Evolutionary conservation across 2,329 filamentous ascomycete genomes (phyloP).

Genomic region (Trichoderma sp.): DNA sequence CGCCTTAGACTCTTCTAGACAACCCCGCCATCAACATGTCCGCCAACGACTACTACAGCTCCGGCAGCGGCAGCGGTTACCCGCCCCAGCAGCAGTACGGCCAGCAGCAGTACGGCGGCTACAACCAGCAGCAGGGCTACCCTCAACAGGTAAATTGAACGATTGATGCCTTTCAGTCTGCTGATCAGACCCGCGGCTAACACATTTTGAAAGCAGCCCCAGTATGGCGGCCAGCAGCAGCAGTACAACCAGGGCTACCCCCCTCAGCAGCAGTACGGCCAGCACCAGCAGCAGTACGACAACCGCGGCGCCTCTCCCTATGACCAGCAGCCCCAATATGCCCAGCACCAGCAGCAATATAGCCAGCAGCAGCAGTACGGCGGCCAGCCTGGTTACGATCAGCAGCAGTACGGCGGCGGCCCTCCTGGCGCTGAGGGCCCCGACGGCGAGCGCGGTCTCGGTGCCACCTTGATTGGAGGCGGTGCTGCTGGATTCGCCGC

Average conservation of each 20-base stretch:
- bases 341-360: slow-evolving; percentile 27
- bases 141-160: slow-evolving; percentile 31
- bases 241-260: neutral
- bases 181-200: neutral
- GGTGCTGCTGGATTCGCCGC: slow-evolving; percentile 57
- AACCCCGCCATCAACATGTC: slow-evolving; percentile 36
- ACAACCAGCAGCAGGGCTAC: slow-evolving; percentile 27
- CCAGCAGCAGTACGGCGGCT: slow-evolving; percentile 30
- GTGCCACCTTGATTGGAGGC: slow-evolving; percentile 55
- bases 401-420: slow-evolving; percentile 30
- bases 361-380: slow-evolving; percentile 17
- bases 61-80: slow-evolving; percentile 31
- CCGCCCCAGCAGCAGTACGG: slow-evolving; percentile 32
- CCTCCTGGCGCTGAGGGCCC: slow-evolving; percentile 35
- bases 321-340: neutral
- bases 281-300: slow-evolving; percentile 31
- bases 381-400: slow-evolving; percentile 28
- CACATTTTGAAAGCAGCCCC: neutral
- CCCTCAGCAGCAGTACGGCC: slow-evolving; percentile 29
- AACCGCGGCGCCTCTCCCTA: slow-evolving; percentile 26
- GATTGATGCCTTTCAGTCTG: too few relatives aligned
- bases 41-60: slow-evolving; percentile 43
- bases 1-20: neutral
- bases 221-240: neutral
- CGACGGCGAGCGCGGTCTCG: slow-evolving; percentile 56